phyloP scores from a whole-genome alignment of 75 land plant genomes.

The Azolla pinnata region DNA sequence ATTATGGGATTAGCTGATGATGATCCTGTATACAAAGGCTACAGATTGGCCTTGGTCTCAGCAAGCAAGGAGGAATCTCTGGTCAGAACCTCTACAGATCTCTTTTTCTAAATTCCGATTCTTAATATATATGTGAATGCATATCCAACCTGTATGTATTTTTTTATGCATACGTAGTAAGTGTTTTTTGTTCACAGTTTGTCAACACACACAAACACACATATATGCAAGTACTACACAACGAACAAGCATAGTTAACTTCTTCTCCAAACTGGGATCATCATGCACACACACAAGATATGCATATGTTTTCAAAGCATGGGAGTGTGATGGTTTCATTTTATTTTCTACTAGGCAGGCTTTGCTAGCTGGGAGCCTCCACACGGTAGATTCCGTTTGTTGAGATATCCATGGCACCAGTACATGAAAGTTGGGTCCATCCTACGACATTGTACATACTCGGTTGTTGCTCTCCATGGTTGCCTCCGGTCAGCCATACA shows the following conservation, averaged over 20 bases:
- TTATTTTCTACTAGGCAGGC: constrained; percentile 29
- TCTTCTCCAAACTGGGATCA: too few species aligned
- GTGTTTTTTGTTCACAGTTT: too few species aligned
- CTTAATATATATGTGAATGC: too few species aligned
- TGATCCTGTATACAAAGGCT: constrained; percentile 56
- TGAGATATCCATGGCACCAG: constrained; percentile 71
- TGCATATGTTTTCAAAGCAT: too few species aligned
- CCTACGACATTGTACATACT: constrained; percentile 67
- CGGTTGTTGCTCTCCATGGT: constrained; percentile 70
- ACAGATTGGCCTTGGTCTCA: constrained; percentile 53
- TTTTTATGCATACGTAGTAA: too few species aligned
- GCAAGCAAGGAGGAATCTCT: constrained; percentile 49
- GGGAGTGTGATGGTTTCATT: background rate
- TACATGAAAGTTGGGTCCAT: constrained; percentile 68
- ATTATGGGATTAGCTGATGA: constrained; percentile 42
- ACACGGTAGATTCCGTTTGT: constrained; percentile 53
- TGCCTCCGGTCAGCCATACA: constrained; percentile 80
- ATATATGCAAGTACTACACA: too few species aligned
- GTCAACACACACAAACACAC: too few species aligned
- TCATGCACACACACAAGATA: too few species aligned
- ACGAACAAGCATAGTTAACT: too few species aligned
- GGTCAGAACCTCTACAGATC: constrained; percentile 14
- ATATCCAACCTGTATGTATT: too few species aligned
- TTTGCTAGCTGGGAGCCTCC: constrained; percentile 93
- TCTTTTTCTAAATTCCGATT: too few species aligned